phyloP scores from a whole-genome alignment of 176 grass and related monocot genomes.

The Zoysia japonica region DNA sequence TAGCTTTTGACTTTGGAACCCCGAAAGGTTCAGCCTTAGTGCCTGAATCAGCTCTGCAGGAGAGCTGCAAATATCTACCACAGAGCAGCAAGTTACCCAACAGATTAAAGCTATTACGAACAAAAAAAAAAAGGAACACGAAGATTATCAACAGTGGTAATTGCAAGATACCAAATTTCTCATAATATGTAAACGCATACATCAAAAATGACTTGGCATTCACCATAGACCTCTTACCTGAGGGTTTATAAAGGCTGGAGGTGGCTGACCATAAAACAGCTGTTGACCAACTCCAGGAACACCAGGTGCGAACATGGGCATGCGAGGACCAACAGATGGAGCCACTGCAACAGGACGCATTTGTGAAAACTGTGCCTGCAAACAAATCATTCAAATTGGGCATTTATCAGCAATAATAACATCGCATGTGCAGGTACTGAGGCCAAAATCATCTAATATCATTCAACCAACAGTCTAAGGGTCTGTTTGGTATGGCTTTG shows the following conservation, averaged over 20 bases:
- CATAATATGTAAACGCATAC: neutral
- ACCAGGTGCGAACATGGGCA: conserved; percentile 84
- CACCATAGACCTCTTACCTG: conserved; percentile 46
- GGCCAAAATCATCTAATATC: too few relatives aligned
- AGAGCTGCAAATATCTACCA: too few relatives aligned
- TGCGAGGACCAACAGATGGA: conserved; percentile 66
- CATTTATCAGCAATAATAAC: neutral
- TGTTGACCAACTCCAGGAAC: conserved; percentile 81
- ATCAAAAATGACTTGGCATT: neutral
- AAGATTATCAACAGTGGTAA: neutral
- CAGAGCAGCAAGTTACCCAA: too few relatives aligned
- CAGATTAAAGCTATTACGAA: neutral
- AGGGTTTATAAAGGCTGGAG: conserved; percentile 71
- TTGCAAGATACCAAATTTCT: neutral
- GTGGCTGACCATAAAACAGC: conserved; percentile 90
- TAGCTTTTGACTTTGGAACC: too few relatives aligned
- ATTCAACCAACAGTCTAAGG: neutral
- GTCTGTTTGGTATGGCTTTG: too few relatives aligned
- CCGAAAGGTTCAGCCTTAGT: too few relatives aligned
- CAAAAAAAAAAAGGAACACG: neutral
- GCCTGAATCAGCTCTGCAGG: too few relatives aligned
- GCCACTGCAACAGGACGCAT: conserved; percentile 71
- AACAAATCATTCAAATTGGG: conserved; percentile 3
- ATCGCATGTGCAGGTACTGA: neutral
- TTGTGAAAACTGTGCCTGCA: conserved; percentile 86